Base-by-base conservation (phyloP, 225 moss, liverwort and hornwort species). In the Asterella californica region DNA sequence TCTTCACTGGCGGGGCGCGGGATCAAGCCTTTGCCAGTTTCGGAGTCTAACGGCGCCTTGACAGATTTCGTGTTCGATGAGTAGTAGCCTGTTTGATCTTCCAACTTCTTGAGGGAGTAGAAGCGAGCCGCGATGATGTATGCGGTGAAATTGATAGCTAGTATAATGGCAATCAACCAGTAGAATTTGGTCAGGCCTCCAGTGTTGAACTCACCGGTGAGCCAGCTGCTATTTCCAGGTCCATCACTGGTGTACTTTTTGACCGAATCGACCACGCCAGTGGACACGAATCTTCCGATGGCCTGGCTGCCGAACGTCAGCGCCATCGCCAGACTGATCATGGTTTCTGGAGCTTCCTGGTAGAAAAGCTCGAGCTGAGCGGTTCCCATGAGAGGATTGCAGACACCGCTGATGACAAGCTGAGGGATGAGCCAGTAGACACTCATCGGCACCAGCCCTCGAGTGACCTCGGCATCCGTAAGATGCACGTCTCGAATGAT, bases 361-460 rank as follows among this genome's bases (percentile, higher is more conserved):
- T 90, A 92, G 80, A 92, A 90, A 66, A 92, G 86, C 66, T 92
- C 90, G 17, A 92, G 79, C 77, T 88, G 89, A 27, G 90, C 94
- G 12, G 91, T 87, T 59, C 88, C 90, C 1, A 90, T 78, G 61
- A 94, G 84, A 62, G 91, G 83, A 67, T 92, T 89, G 36, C 87
- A 89, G 22, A 88, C 86, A 10, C 92, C 94, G 49, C 89, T 82
- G 1, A 90, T 79, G 66, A 84, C 87, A 52, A 89, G 90, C 82
- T 94, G 92, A 9, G 87, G 86, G 50, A 87, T 72, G 47, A 87
- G 88, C 85, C 83, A 93, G 84, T 85, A 93, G 9, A 90, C 79
- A 67, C 74, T 68, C 74, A 83, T 79, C 3, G 83, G 83, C 77
- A 88, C 76, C 81, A 47, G 54, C 25, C 78, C 61, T n/a, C 25